phyloP scores from a whole-genome alignment of 306 rosid species.

The Cicer bijugum region DNA sequence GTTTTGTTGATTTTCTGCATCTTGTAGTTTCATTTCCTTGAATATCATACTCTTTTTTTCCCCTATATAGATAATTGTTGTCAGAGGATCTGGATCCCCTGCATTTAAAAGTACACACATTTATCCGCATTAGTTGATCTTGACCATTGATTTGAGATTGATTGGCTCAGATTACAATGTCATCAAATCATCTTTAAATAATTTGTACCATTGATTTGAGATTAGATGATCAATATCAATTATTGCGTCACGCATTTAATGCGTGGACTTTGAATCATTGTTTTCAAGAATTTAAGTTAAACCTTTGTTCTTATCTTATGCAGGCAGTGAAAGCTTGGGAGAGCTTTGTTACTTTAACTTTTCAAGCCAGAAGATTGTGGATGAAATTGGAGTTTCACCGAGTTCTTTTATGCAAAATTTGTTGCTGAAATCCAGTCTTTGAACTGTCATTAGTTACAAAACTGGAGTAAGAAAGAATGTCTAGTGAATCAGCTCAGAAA shows the following conservation, averaged over 20 bases:
- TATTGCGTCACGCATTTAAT: no score
- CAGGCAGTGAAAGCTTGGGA: constrained; percentile 41
- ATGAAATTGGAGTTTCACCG: constrained; percentile 38
- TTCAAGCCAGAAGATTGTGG: constrained; percentile 33
- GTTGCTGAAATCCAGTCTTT: constrained; percentile 36
- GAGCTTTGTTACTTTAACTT: constrained; percentile 19
- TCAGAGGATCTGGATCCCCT: not conserved
- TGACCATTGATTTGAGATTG: no score
- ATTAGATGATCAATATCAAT: no score
- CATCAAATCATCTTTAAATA: no score
- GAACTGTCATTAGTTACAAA: constrained; percentile 35
- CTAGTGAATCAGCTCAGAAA: constrained; percentile 56
- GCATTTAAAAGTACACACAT: no score
- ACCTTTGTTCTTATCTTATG: constrained; percentile 44
- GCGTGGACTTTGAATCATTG: no score
- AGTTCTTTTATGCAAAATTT: constrained; percentile 37
- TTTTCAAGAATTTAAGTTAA: constrained; percentile 34
- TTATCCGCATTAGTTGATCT: no score
- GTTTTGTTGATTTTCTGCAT: constrained; percentile 28
- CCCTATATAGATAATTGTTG: not conserved
- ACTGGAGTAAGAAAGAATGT: constrained; percentile 58
- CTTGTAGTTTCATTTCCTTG: constrained; percentile 30
- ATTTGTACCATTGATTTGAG: no score
- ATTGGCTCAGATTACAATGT: no score
- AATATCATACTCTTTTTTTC: constrained; percentile 1